phyloP scores from a whole-genome alignment of 495 filamentous ascomycete species.

The Cercophora samala region DNA sequence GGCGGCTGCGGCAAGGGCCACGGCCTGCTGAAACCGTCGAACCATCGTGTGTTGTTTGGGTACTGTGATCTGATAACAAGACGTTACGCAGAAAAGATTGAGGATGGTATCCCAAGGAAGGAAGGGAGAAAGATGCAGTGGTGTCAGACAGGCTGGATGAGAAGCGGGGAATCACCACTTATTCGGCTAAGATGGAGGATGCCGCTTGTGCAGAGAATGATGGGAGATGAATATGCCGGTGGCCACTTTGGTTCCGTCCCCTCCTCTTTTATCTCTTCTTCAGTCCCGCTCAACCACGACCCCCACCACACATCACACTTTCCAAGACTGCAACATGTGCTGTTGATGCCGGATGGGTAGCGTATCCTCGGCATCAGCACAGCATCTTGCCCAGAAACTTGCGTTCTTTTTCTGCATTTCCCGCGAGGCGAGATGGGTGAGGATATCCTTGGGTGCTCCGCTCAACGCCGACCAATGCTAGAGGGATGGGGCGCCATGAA shows the following conservation, averaged over 20 bases:
- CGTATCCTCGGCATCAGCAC: background rate
- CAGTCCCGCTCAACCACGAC: background rate
- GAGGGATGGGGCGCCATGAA: background rate
- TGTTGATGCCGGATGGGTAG: background rate
- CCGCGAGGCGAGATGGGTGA: no score
- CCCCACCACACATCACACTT: background rate
- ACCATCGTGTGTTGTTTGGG: background rate
- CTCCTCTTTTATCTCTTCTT: background rate
- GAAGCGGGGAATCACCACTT: background rate
- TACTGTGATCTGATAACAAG: background rate
- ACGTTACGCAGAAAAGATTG: background rate
- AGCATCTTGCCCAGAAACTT: background rate
- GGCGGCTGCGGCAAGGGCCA: background rate
- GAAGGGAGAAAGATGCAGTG: background rate
- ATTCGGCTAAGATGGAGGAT: background rate
- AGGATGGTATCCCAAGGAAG: background rate
- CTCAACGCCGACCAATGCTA: background rate
- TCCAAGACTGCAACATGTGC: background rate
- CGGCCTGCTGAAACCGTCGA: background rate
- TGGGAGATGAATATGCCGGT: background rate
- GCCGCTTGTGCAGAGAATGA: background rate
- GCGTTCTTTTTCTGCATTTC: background rate
- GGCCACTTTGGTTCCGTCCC: background rate
- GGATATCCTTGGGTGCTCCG: no score
- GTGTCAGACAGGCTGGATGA: constrained; percentile 6